phyloP scores from a whole-genome alignment of 208 protist species.

The Crithidia bombi region DNA sequence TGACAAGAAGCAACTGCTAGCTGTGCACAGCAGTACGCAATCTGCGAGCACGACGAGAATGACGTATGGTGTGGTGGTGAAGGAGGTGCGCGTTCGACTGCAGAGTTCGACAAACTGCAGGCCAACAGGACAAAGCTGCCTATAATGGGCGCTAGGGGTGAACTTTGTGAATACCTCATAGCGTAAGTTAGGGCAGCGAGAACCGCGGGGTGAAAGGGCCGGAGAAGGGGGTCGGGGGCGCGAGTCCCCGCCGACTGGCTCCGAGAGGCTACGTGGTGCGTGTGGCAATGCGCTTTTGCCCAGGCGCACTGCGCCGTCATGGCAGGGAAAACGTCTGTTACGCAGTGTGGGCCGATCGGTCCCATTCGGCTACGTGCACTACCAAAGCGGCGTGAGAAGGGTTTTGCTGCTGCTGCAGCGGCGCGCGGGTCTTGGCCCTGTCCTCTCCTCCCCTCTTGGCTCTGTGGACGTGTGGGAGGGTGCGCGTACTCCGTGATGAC shows the following conservation, averaged over 20 bases:
- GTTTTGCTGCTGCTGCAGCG: not conserved
- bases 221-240: too few relatives aligned
- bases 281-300: not conserved
- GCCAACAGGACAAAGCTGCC: too few relatives aligned
- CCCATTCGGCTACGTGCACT: constrained; percentile 33
- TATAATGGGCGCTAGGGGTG: constrained; percentile 22
- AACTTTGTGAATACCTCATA: constrained; percentile 19
- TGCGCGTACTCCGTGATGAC: constrained; percentile 16
- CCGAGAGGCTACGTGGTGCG: too few relatives aligned
- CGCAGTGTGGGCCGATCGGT: constrained; percentile 33
- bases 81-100: too few relatives aligned
- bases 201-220: not conserved
- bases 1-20: not conserved
- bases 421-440: too few relatives aligned
- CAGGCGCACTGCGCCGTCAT: too few relatives aligned
- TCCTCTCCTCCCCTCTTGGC: too few relatives aligned
- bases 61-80: too few relatives aligned
- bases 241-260: too few relatives aligned
- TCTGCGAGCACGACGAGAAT: too few relatives aligned
- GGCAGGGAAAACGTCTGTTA: constrained; percentile 5
- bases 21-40: not conserved
- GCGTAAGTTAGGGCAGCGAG: constrained; percentile 22
- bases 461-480: constrained; percentile 15
- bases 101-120: too few relatives aligned
- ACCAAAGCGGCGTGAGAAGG: constrained; percentile 30